These are phyloP conservation scores for Protomyces inundatus DNA, from an alignment of 1,139 yeast species.

Conservation along the genomic window DNA sequence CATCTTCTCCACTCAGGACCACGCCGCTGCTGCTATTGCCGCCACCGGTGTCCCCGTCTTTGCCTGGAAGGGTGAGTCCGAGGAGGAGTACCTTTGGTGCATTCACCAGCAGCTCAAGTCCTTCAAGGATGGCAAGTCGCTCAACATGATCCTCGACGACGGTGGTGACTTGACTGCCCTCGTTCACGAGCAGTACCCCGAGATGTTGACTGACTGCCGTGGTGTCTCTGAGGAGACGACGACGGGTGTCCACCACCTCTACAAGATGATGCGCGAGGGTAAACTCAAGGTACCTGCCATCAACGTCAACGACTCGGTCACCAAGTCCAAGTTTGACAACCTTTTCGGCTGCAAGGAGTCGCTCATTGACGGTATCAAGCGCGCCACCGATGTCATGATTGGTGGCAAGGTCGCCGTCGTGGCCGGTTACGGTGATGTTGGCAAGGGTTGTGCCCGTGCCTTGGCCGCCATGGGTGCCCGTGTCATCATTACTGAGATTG, in stretches of 20 bases:
- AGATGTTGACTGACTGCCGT: conserved; percentile 88
- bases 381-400: conserved; percentile 99
- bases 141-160: conserved; percentile 96
- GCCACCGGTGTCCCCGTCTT: conserved; percentile 99
- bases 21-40: conserved; percentile 92
- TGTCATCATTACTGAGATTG: conserved; percentile 94
- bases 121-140: conserved; percentile 92
- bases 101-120: conserved; percentile 98
- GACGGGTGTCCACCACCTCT: conserved; percentile 99
- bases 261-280: conserved; percentile 90
- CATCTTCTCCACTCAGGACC: conserved; percentile 88
- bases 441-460: conserved; percentile 99
- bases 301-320: conserved; percentile 98
- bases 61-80: conserved; percentile 99
- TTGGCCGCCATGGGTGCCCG: conserved; percentile 99
- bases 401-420: conserved; percentile 99
- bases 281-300: conserved; percentile 97
- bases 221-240: conserved; percentile 99
- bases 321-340: conserved; percentile 99
- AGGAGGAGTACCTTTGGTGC: conserved; percentile 99
- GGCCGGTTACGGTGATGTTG: conserved; percentile 99
- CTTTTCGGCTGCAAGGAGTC: conserved; percentile 99
- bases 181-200: conserved; percentile 98
- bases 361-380: conserved; percentile 96
- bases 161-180: conserved; percentile 99